Percentiles rank a stretch among this genome's conserved stretches.
These are phyloP conservation scores for Candida golubevii DNA, from an alignment of 805 yeast species.

Conservation along the genomic window DNA sequence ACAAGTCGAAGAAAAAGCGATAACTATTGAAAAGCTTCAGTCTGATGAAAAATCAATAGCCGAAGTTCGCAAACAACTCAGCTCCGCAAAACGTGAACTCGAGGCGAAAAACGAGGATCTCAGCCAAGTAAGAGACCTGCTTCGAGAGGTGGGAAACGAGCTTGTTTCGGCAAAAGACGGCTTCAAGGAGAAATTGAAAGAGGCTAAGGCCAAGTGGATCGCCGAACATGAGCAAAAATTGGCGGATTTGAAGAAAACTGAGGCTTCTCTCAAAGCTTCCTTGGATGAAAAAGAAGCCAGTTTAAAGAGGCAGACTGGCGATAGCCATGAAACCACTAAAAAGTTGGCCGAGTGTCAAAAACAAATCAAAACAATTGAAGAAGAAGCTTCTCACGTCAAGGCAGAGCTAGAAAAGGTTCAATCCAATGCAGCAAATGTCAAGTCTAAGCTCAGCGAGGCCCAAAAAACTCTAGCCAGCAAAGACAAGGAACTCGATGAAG, in stretches of 20 bases:
- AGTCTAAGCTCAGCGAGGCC: constrained; percentile 19
- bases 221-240: constrained; percentile 6
- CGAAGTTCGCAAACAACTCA: constrained; percentile 4
- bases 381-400: constrained; percentile 1
- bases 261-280: constrained; percentile 5
- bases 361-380: not conserved
- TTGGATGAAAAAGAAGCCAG: constrained; percentile 20
- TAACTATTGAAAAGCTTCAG: constrained; percentile 4
- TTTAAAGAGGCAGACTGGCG: constrained; percentile 3
- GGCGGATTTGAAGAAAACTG: constrained; percentile 13
- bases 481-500: constrained; percentile 16
- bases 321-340: not conserved
- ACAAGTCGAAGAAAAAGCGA: not conserved
- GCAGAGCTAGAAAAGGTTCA: constrained; percentile 5
- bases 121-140: constrained; percentile 68
- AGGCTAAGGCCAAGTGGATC: constrained; percentile 17
- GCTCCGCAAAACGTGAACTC: constrained; percentile 8
- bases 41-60: constrained; percentile 4
- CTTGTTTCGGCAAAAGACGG: constrained; percentile 64
- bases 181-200: constrained; percentile 10
- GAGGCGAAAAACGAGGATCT: constrained; percentile 51
- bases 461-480: constrained; percentile 4
- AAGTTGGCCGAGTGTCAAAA: not conserved
- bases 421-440: constrained; percentile 6
- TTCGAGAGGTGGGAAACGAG: constrained; percentile 73